phyloP scores from a whole-genome alignment of 2,329 filamentous ascomycete genomes.

The Rugonectria rugulosa region DNA sequence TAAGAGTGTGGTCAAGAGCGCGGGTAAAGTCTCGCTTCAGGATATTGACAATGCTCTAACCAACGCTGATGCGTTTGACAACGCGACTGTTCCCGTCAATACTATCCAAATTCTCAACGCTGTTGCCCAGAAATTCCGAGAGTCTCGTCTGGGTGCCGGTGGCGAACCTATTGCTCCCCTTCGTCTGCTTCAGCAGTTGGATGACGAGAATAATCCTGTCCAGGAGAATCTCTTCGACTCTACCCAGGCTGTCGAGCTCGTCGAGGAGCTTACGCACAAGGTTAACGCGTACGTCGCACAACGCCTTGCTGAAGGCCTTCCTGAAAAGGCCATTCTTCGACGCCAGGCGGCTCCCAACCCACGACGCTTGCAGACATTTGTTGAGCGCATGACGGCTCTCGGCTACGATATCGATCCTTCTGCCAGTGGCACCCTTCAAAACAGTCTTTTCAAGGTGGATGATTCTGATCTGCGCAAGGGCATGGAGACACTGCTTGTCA shows the following conservation, averaged over 20 bases:
- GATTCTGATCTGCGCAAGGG: conserved; percentile 92
- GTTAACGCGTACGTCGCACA: conserved; percentile 90
- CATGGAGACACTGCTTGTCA: conserved; percentile 95
- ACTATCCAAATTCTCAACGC: conserved; percentile 83
- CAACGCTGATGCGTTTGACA: conserved; percentile 66
- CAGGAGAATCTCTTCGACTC: conserved; percentile 97
- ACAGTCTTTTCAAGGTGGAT: conserved; percentile 92
- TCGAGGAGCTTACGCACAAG: conserved; percentile 95
- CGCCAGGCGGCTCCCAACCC: conserved; percentile 86
- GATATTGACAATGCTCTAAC: conserved; percentile 85
- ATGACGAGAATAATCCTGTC: conserved; percentile 97
- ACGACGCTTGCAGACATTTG: conserved; percentile 87
- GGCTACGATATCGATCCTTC: conserved; percentile 89
- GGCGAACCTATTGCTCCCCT: conserved; percentile 83
- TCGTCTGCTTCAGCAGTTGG: conserved; percentile 88
- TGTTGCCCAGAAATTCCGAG: conserved; percentile 89
- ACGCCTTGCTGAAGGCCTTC: conserved; percentile 78
- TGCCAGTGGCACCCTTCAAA: conserved; percentile 90
- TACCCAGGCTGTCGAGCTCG: conserved; percentile 86
- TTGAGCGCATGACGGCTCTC: conserved; percentile 89
- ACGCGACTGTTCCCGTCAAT: conserved; percentile 72
- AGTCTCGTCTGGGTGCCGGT: conserved; percentile 82
- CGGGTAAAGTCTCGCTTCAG: conserved; percentile 82
- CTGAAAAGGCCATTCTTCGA: conserved; percentile 91
- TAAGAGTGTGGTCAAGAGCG: conserved; percentile 91